Evolutionary conservation across 1,284 basidiomycete genomes (phyloP), one percentile per base, ranked within the genome.

Genomic region (Vanrija humicola): DNA sequence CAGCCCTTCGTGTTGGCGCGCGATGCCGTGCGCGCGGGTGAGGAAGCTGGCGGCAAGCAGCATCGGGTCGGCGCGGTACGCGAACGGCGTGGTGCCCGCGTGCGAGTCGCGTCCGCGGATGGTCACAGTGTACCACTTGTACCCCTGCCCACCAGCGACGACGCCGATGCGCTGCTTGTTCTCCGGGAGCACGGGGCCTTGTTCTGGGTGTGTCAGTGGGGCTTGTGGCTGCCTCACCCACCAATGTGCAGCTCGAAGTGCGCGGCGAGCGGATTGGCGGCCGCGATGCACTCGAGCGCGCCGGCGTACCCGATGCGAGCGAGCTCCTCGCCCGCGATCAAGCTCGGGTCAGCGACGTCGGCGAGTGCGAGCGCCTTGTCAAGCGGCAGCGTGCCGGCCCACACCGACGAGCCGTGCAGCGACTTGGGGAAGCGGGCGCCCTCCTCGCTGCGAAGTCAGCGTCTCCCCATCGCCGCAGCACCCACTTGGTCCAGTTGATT

Each of bases 241-340:
- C 45, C 58, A 46, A 70, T 70, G 51, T 70, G 67, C 8, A 69
- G 54, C 53, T 70, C 68, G 52, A 69, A 70, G 54, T 70, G 68
- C 1, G 65, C 67, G 1, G 48, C 61, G 21, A 70, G 54, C 1
- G 67, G 67, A 52, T 59, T 63, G 3, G 42, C 38, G 48, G 26
- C 43, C 14, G 48, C 48, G 10, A 46, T 53, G 9, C 42, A 46
- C n/a, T 46, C 48, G 3, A 56, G 12, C 4, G 42, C 8, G 21
- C 58, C 58, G 16, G 45, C 43, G 58, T 56, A 59, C 2, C 58
- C 58, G 45, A 59, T 59, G 2, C 58, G 50, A 42, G 55, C 43
- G 28, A 59, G 54, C 42, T 59, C 58, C 10, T 54, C 58, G 14
- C 50, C 51, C 4, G 58, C 58, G 15, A 54, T 56, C n/a, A 56